Conservation (phyloP, 2,329 filamentous ascomycete species). For the Botrytis sinoallii region DNA sequence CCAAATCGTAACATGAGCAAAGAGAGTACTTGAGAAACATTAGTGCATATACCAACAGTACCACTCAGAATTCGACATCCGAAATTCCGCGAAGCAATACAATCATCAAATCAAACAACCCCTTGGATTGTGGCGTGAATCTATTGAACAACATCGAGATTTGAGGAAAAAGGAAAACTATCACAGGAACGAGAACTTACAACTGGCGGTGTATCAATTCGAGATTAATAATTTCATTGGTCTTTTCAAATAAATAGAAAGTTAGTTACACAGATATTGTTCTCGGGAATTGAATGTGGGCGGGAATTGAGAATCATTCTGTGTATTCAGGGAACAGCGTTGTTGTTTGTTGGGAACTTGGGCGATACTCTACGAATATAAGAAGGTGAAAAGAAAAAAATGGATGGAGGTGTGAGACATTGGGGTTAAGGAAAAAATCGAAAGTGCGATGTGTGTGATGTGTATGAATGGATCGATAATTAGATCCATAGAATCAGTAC, state of each 20-base stretch:
- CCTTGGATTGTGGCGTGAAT: not conserved
- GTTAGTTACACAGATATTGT: slow-evolving; percentile 1
- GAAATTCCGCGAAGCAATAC: slow-evolving; percentile 4
- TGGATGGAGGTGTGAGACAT: not conserved
- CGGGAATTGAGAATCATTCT: not conserved
- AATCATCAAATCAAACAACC: not conserved
- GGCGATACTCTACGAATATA: slow-evolving; percentile 1
- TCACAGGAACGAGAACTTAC: not conserved
- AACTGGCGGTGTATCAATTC: slow-evolving; percentile 16
- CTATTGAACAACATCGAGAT: not conserved
- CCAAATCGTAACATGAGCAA: not conserved
- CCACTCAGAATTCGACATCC: slow-evolving; percentile 12
- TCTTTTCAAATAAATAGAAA: slow-evolving; percentile 6
- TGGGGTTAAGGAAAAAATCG: not conserved
- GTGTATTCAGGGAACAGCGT: slow-evolving; percentile 15
- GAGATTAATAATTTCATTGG: not conserved
- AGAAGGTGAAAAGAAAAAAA: not conserved
- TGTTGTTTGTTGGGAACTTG: slow-evolving; percentile 5
- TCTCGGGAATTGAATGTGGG: not conserved
- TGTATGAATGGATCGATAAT: not conserved
- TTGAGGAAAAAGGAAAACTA: not conserved
- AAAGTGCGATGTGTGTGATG: not conserved
- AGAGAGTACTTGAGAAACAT: not conserved
- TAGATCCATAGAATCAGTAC: not conserved
- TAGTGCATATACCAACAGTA: not conserved